Evolutionary conservation across 202 grass and related monocot genomes (phyloP), one percentile per base, ranked within the genome.

Genomic region (Digitaria exilis): DNA sequence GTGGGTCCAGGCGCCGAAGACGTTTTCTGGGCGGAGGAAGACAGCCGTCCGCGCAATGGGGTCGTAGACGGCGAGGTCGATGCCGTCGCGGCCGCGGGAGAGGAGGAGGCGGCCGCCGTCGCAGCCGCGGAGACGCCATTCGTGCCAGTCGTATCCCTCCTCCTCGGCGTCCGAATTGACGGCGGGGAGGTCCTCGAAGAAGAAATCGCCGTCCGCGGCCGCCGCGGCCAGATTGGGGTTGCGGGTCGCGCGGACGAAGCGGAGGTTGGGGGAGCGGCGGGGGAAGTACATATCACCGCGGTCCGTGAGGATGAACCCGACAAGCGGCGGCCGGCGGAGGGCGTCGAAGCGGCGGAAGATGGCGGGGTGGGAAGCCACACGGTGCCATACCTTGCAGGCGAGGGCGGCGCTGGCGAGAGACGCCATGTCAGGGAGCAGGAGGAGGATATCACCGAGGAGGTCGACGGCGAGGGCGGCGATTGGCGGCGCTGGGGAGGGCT

Each of bases 41-140:
- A 46, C 15, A 5, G 68, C 46, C 0, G 67, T 86, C 5, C 76
- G 57, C 16, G 19, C 58, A 34, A 86, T 50, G 50, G 69, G 45
- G 45, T 73, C 70, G 46, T 85, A 85, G 9, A 78, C 83, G 31
- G 66, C 68, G 15, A 77, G 84, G 16, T 58, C 48, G 16, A 3
- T 0, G 19, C 3, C 25, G 25, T 2, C 0, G 0, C 2, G 1
- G 56, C 66, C 56, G 18, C 18, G 43, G 67, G 75, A 85, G 12
- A 79, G 83, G 56, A 80, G 84, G 28, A 72, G 67, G 55, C 3
- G 75, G 67, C 83, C 57, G 44, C 56, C 75, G 24, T 62, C 75
- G 34, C 75, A 65, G 67, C 76, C 57, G 12, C 67, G 84, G 35
- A 80, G 56, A 59, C 45, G 68, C 84, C 84, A 86, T 34, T 65